Base-by-base conservation (phyloP, 805 yeast species). In the Tetrapisispora namnaoensis region DNA sequence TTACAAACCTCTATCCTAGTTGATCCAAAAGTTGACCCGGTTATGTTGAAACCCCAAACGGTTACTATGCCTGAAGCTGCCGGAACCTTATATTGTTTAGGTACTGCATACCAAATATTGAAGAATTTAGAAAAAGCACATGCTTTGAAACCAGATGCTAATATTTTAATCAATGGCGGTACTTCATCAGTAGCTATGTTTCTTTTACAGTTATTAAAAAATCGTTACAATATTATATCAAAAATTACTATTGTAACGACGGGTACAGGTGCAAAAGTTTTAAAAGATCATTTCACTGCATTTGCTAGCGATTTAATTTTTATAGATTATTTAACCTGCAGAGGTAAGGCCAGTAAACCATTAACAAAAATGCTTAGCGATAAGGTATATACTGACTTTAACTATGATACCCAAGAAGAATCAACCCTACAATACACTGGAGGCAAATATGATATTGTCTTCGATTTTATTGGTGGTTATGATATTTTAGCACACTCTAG, bases 401-500 rank as follows among this genome's bases (percentile, higher is more conserved):
- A 68, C 11, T 36, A 32, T 27, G 66, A 69, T 28, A 60, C 53
- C 46, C 68, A 68, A 13, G 47, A 34, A 5, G 62, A 60, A 45
- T 47, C 58, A 18, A 50, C 59, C 18, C 55, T 55, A 21, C 56
- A 52, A 24, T 67, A 62, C 48, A 56, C 55, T 34, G 67, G 68
- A 52, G 76, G 77, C 16, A 72, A 75, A 55, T 86, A 79, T 58
- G 86, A 83, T 58, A 57, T 76, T 5, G 77, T 85, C n/a, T 58
- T 83, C 13, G 95, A 88, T 66, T 75, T 82, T 52, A 75, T 79
- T 45, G 93, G 96, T 38, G 85, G 85, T 40, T 70, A 71, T 43
- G 78, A 76, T 32, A 71, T 83, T 5, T 61, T 80, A 27, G 51
- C 65, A 7, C 68, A 75, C 37, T 69, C 78, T 24, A 56, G 63